Percentiles rank a stretch among this genome's conserved stretches.
Evolutionary conservation across 495 filamentous ascomycete species (phyloP).

Genomic region (Trichoderma erinaceum): DNA sequence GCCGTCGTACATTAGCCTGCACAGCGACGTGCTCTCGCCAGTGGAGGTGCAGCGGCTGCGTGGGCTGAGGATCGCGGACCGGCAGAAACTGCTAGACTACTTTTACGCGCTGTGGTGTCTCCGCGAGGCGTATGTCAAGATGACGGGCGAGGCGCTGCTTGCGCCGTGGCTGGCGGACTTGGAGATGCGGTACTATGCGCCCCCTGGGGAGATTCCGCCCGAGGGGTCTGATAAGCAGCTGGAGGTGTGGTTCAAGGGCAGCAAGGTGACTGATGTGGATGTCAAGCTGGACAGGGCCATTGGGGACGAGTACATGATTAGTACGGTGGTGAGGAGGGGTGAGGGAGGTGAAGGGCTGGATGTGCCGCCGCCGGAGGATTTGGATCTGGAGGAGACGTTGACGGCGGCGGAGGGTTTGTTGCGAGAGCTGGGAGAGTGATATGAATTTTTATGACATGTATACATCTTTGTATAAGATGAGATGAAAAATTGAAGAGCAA

Average conservation of each 20-base stretch:
- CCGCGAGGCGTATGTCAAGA: constrained; percentile 89
- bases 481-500: too few species aligned
- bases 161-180: constrained; percentile 67
- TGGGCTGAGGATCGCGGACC: constrained; percentile 22
- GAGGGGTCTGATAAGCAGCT: constrained; percentile 25
- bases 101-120: constrained; percentile 89
- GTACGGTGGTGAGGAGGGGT: constrained; percentile 34
- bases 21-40: constrained; percentile 65
- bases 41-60: constrained; percentile 24
- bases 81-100: constrained; percentile 49
- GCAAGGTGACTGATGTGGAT: constrained; percentile 38
- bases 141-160: constrained; percentile 82
- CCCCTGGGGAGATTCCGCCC: constrained; percentile 22
- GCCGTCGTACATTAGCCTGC: constrained; percentile 65
- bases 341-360: neutral
- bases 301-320: constrained; percentile 39
- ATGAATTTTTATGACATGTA: too few species aligned
- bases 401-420: neutral
- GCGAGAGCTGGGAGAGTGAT: neutral
- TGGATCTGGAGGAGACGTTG: constrained; percentile 15
- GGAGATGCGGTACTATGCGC: constrained; percentile 33
- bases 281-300: constrained; percentile 37
- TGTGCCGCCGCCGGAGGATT: neutral
- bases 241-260: constrained; percentile 36
- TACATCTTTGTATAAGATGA: too few species aligned